A percentile compares a stretch with the other conserved stretches of the same genome.
These are phyloP conservation scores for Fraxinus anomala DNA, from an alignment of 257 asterid genomes.

Conservation along the genomic window DNA sequence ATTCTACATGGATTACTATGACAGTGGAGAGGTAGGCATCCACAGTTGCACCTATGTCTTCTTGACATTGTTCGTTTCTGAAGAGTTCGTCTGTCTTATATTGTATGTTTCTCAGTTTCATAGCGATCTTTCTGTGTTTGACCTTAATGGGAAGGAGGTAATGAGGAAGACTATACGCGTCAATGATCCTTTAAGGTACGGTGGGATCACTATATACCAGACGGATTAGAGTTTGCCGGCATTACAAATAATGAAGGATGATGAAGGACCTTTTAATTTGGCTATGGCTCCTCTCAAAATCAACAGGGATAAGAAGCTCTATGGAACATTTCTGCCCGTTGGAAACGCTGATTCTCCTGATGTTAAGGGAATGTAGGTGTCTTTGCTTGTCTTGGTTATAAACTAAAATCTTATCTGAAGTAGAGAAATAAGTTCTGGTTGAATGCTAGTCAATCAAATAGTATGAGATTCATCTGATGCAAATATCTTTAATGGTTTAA, in stretches of 20 bases:
- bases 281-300: constrained; percentile 86
- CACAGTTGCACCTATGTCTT: not conserved
- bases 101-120: constrained; percentile 65
- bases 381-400: constrained; percentile 11
- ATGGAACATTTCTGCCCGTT: constrained; percentile 77
- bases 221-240: constrained; percentile 82
- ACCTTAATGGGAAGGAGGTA: constrained; percentile 79
- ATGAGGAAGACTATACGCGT: constrained; percentile 86
- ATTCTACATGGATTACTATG: constrained; percentile 75
- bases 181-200: constrained; percentile 84
- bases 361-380: constrained; percentile 74
- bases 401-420: not conserved
- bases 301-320: constrained; percentile 88
- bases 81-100: not conserved
- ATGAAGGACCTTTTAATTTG: constrained; percentile 87
- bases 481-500: not conserved
- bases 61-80: not conserved
- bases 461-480: not conserved
- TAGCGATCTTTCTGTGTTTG: constrained; percentile 79
- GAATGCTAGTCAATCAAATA: not conserved
- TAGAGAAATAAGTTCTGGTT: not conserved
- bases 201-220: constrained; percentile 70
- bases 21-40: constrained; percentile 77
- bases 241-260: constrained; percentile 67
- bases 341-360: constrained; percentile 55